Evolutionary conservation across 768 basidiomycete genomes (phyloP), one percentile per base, ranked within the genome.

Genomic region (Pleurotus giganteus): DNA sequence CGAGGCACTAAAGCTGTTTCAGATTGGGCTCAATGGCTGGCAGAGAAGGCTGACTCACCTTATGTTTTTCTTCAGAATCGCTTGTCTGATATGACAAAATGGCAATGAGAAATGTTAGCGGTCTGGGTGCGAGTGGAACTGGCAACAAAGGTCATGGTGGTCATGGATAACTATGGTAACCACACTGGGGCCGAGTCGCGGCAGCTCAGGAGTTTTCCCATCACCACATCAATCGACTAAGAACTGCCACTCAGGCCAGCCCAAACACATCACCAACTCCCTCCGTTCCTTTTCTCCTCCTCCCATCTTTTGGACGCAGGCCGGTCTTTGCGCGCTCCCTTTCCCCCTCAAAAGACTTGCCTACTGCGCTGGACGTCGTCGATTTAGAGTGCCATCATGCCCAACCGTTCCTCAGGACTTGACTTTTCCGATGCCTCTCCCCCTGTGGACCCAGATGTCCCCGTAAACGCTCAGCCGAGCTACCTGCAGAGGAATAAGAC

Each of bases 401-500:
- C 65, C 39, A 80, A 77, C 58, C 81, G 80, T 32, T 79, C 75
- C 13, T 87, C 86, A 31, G 82, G 78, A 57, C 79, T 86, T 64
- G 88, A 90, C 70, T 88, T 88, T 65, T 81, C 82, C 28, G 88
- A 89, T 67, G 75, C 69, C 56, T 60, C 56, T 26, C 62, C 65
- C 13, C 67, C 66, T 29, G 63, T 64, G 57, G 71, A 76, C 51
- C 85, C 83, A 7, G 71, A 82, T 61, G 63, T 81, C 42, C 49
- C 63, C 21, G 60, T 65, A 6, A 65, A 68, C 53, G 63, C 65
- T 17, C 65, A 69, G 27, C 72, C 79, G 4, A 65, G 67, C 27
- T 77, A 87, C 64, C 79, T 96, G 19, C 84, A 85, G 66, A 82
- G 93, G 61, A 96, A 96, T 73, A 91, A 87, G 75, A 82, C 88